These are phyloP conservation scores for Cladosporium sp. DNA, from an alignment of 2,329 filamentous ascomycete genomes.

Conservation along the genomic window DNA sequence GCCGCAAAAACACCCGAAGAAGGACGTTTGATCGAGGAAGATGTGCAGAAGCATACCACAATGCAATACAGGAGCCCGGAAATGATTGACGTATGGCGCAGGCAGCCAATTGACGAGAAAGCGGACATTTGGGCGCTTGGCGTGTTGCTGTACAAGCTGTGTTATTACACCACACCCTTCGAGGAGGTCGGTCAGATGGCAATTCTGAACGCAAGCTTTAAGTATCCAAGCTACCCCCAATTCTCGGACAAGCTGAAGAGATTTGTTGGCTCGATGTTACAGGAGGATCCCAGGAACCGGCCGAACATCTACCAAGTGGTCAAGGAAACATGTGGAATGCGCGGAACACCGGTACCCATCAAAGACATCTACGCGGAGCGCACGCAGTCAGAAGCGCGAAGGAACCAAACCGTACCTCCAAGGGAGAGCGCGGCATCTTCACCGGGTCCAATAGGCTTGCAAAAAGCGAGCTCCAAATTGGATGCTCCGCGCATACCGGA, in stretches of 20 bases:
- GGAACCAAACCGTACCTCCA: slow-evolving; percentile 60
- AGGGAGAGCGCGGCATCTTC: slow-evolving; percentile 44
- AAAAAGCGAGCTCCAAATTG: slow-evolving; percentile 73
- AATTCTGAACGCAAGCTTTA: slow-evolving; percentile 93
- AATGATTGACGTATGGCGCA: slow-evolving; percentile 98
- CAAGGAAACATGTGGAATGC: slow-evolving; percentile 83
- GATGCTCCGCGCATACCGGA: slow-evolving; percentile 77
- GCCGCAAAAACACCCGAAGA: slow-evolving; percentile 85
- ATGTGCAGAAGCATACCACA: slow-evolving; percentile 95
- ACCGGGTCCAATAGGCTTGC: slow-evolving; percentile 63
- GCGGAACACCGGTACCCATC: slow-evolving; percentile 78
- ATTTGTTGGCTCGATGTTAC: slow-evolving; percentile 89
- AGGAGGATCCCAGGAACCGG: slow-evolving; percentile 73
- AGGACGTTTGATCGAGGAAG: slow-evolving; percentile 90
- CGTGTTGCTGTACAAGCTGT: slow-evolving; percentile 94
- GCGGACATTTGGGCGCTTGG: slow-evolving; percentile 98
- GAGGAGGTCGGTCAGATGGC: slow-evolving; percentile 97
- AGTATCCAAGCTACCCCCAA: slow-evolving; percentile 80
- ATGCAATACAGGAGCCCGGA: slow-evolving; percentile 96
- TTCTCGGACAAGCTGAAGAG: slow-evolving; percentile 90
- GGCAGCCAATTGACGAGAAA: slow-evolving; percentile 96
- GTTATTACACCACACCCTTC: slow-evolving; percentile 98
- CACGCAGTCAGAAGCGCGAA: slow-evolving; percentile 65
- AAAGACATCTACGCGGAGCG: slow-evolving; percentile 65
- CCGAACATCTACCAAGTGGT: slow-evolving; percentile 96